Evolutionary conservation across 345 rosid species (phyloP), one percentile per base, ranked within the genome.

Genomic region (Odontarrhena argentea): DNA sequence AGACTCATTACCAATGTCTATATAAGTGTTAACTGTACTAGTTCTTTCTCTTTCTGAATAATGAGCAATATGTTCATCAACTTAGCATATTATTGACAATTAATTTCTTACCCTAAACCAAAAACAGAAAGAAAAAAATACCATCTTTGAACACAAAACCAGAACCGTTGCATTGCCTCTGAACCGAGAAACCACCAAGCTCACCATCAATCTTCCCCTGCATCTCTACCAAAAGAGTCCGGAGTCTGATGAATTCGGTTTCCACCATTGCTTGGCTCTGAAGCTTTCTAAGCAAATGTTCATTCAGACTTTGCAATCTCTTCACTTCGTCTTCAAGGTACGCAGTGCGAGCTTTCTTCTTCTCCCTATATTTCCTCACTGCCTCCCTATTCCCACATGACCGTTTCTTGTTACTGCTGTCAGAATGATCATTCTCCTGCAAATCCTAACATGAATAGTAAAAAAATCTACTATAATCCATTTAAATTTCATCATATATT

Each of bases 311-410:
- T 1, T 70, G 76, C 65, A 91, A 35, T 68, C 85, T 83, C 77
- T 70, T 78, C 37, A 85, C 87, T 77, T 91, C 87, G 65, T 87
- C 91, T 76, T 91, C 95, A 36, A 91, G 80, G 65, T 79, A 82
- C 10, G 88, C 85, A 0, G 85, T 76, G 9, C 80, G 86, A 2
- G 92, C 97, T 76, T 87, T 90, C 85, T 83, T 90, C 68, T 86
- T 87, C 76, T 90, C 89, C 55, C 95, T 80, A 35, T 91, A 91
- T 73, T 86, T 91, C 22, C 86, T 69, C 52, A 87, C 97, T 9
- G 97, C 92, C 70, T 80, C 97, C 71, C 88, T 78, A 11, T 90
- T 87, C 25, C 95, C 91, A 22, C 70, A 72, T 11, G 90, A 70
- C 70, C 82, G 77, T 67, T 59, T 71, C 64, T 68, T 71, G 22